Percentiles rank a stretch among this genome's conserved stretches.
phyloP scores from a whole-genome alignment of 768 basidiomycete species.

The Thelephora ganbajun region DNA sequence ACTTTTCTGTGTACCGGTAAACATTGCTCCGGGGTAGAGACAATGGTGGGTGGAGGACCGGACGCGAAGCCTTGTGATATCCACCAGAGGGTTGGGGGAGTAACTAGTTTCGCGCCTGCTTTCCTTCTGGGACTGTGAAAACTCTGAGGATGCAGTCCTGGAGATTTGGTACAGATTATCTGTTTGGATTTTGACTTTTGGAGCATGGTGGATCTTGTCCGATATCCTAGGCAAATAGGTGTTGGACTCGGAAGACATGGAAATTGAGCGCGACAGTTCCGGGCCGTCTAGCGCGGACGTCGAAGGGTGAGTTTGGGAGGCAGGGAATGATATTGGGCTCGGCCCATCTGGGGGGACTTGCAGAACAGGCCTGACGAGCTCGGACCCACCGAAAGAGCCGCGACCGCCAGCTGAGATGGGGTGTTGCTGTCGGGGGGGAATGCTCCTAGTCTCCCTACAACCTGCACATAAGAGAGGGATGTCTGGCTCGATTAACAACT shows the following conservation, averaged over 20 bases:
- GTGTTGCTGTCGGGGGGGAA: background rate
- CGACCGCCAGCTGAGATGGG: background rate
- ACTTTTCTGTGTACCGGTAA: slow-evolving; percentile 86
- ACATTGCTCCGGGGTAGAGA: slow-evolving; percentile 79
- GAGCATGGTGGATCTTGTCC: background rate
- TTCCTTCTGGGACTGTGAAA: background rate
- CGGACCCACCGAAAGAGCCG: background rate
- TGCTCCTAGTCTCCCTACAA: background rate
- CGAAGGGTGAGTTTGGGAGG: no score
- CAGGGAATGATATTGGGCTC: background rate
- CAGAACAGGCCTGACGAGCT: background rate
- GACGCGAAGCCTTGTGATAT: slow-evolving; percentile 67
- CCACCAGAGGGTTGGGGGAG: slow-evolving; percentile 41
- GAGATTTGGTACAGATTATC: background rate
- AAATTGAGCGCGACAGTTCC: no score
- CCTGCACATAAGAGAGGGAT: background rate
- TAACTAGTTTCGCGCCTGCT: slow-evolving; percentile 3
- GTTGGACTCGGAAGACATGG: no score
- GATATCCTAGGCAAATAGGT: background rate
- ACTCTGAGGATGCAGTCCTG: background rate
- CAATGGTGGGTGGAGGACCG: slow-evolving; percentile 62
- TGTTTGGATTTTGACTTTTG: background rate
- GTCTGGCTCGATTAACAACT: background rate
- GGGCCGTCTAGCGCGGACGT: no score
- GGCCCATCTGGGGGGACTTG: background rate